Evolutionary conservation across 768 basidiomycete species (phyloP), one percentile per base, ranked within the genome.

Genomic region (Suillus alpinus): DNA sequence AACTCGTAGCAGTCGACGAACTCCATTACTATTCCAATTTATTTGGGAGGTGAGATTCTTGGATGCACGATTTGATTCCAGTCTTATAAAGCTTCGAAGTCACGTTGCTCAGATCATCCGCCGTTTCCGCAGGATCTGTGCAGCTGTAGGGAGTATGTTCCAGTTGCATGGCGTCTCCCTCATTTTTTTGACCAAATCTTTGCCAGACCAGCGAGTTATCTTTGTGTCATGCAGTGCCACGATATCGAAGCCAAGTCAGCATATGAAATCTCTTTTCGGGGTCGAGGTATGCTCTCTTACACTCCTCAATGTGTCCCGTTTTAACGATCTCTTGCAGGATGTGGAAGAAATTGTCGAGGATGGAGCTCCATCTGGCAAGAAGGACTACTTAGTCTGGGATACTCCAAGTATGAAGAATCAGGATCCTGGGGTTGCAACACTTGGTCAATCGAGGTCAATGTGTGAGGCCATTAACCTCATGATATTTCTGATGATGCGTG

Each of bases 221-320:
- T 94, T 92, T 67, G 83, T 95, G 6, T 94, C 92, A 13, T 95
- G 94, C 68, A 94, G 91, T 62, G 94, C 94, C 39, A 96, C 94
- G 0, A 88, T 96, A 47, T 78, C 86, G 6, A 89, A 92, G 62
- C 92, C 94, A 6, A 73, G 75, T 40, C 73, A 81, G 58, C 90
- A 94, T 65, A 94, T 95, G 92, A 78, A 77, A 61, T 82, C 79
- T 39, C 81, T 96, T 47, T 91, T 92, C 66, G 89, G 88, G 23
- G 74, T 94, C 5, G 76, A 83, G 36, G 73, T 79, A 12, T 56
- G 71, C 23, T 39, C 12, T 58, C 12, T 16, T 39, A 41, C 14
- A 46, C 23, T 43, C 18, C 29, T 47, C 32, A 16, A 49, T 9
- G 16, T 13, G 32, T 44, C 37, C 26, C 51, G 3, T 6, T 6